Percentiles rank a stretch among this genome's conserved stretches.
These are phyloP conservation scores for Clonostachys chloroleuca DNA, from an alignment of 2,329 filamentous ascomycete genomes.

Conservation along the genomic window DNA sequence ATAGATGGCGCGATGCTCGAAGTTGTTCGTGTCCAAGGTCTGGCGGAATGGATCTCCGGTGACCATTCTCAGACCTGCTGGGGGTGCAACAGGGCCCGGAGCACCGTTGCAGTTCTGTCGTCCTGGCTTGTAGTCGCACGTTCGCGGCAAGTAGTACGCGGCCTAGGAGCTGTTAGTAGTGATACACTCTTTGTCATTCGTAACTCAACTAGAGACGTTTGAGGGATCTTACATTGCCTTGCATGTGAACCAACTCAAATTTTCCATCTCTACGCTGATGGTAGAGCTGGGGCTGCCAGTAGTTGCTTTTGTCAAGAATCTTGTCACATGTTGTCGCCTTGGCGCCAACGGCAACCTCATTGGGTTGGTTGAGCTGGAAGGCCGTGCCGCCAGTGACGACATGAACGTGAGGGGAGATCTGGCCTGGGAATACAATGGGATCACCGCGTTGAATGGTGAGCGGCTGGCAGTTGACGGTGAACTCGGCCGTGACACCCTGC, in stretches of 20 bases:
- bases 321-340: constrained; percentile 57
- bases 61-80: constrained; percentile 60
- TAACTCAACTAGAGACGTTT: not conserved
- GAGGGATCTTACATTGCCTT: constrained; percentile 15
- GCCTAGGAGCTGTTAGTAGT: not conserved
- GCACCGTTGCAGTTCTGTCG: constrained; percentile 11
- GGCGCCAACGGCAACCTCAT: constrained; percentile 42
- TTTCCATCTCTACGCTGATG: constrained; percentile 48
- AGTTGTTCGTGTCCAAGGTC: constrained; percentile 23
- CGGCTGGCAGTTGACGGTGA: constrained; percentile 5
- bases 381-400: constrained; percentile 59
- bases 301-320: constrained; percentile 43
- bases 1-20: constrained; percentile 45
- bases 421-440: constrained; percentile 53
- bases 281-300: constrained; percentile 61
- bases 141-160: constrained; percentile 16
- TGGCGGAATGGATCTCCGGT: constrained; percentile 52
- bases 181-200: too few relatives aligned
- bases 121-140: constrained; percentile 16
- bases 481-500: not conserved
- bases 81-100: constrained; percentile 47
- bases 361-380: constrained; percentile 51
- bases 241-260: constrained; percentile 34
- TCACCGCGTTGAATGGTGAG: constrained; percentile 43
- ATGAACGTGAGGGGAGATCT: constrained; percentile 51